Conservation (phyloP, 179 eudicot species). For the Beta corolliflora region DNA sequence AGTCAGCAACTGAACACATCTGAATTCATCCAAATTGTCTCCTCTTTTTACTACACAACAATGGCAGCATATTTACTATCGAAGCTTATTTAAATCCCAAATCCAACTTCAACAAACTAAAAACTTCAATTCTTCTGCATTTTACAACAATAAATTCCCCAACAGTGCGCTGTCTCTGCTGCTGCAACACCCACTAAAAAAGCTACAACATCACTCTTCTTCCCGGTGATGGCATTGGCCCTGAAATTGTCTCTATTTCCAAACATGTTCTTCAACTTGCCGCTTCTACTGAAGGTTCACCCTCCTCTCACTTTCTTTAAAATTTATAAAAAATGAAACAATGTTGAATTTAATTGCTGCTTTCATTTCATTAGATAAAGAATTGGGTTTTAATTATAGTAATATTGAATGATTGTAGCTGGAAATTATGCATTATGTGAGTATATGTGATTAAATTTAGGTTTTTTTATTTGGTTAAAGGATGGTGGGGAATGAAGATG, state of each 20-base stretch:
- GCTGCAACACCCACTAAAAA: conserved; percentile 33
- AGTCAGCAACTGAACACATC: too few relatives aligned
- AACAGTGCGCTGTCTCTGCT: conserved; percentile 55
- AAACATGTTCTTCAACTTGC: conserved; percentile 67
- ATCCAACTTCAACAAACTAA: background rate
- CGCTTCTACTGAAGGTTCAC: conserved; percentile 66
- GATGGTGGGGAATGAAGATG: background rate
- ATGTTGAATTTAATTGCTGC: background rate
- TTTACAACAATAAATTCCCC: conserved; percentile 18
- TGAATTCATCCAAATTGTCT: background rate
- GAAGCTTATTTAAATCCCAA: conserved; percentile 13
- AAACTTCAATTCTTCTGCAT: background rate
- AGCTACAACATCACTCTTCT: conserved; percentile 79
- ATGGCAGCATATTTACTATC: conserved; percentile 28
- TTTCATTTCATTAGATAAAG: background rate
- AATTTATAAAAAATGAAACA: too few relatives aligned
- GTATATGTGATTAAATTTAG: background rate
- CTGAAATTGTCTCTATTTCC: conserved; percentile 87
- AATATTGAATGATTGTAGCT: background rate
- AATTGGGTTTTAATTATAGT: background rate
- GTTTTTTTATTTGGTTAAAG: background rate
- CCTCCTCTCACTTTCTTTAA: background rate
- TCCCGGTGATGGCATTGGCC: conserved; percentile 98
- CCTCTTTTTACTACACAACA: background rate
- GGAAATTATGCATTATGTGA: background rate